phyloP scores from a whole-genome alignment of 768 basidiomycete genomes.

The Mycena maculata region DNA sequence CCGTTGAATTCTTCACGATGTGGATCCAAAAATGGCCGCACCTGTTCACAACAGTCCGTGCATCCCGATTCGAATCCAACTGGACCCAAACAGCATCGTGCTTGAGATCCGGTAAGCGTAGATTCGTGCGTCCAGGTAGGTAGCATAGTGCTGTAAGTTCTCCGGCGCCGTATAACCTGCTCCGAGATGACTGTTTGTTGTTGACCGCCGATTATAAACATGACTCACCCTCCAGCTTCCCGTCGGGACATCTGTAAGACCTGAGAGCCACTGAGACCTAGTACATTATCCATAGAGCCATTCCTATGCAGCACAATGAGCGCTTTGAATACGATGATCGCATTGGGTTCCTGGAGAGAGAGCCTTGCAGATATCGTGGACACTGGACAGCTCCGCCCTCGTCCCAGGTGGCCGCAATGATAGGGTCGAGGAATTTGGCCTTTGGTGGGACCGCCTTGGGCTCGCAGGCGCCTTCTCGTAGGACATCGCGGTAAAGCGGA shows the following conservation, averaged over 20 bases:
- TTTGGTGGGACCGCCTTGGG: slow-evolving; percentile 97
- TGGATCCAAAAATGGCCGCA: not conserved
- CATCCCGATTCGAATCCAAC: slow-evolving; percentile 90
- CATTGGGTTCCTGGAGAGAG: slow-evolving; percentile 90
- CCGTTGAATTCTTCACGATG: not conserved
- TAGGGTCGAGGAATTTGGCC: slow-evolving; percentile 97
- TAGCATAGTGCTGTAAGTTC: slow-evolving; percentile 88
- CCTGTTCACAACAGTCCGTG: slow-evolving; percentile 72
- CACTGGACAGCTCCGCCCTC: slow-evolving; percentile 90
- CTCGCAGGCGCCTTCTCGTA: slow-evolving; percentile 97
- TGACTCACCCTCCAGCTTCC: slow-evolving; percentile 86
- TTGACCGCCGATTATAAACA: not conserved
- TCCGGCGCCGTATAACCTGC: slow-evolving; percentile 87
- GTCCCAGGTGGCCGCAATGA: slow-evolving; percentile 96
- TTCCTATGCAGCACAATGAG: slow-evolving; percentile 95
- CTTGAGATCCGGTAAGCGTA: slow-evolving; percentile 90
- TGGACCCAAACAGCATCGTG: slow-evolving; percentile 96
- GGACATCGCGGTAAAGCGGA: slow-evolving; percentile 32
- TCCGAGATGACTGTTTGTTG: not conserved
- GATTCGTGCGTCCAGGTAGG: slow-evolving; percentile 90
- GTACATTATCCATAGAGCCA: slow-evolving; percentile 94
- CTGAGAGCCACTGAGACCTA: slow-evolving; percentile 83
- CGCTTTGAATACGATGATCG: slow-evolving; percentile 97
- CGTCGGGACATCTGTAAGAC: slow-evolving; percentile 83
- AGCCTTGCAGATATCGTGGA: slow-evolving; percentile 93